phyloP scores from a whole-genome alignment of 352 stramenopile genomes.

The Globisporangium solare region DNA sequence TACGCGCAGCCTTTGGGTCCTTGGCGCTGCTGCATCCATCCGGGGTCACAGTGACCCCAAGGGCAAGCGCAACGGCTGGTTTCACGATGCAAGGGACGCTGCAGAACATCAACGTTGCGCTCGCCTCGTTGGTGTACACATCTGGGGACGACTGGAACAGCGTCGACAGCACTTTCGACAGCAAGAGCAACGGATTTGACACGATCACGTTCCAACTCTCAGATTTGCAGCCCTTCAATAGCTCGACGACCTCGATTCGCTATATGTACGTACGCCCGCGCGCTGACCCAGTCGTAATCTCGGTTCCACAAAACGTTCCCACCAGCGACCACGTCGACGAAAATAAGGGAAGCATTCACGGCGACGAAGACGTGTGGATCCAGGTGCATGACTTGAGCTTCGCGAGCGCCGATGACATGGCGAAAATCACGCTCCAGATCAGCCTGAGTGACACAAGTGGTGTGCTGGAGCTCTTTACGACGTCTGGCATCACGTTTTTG shows the following conservation, averaged over 20 bases:
- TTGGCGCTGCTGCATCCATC: constrained; percentile 25
- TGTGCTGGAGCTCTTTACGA: constrained; percentile 6
- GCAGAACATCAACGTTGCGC: constrained; percentile 33
- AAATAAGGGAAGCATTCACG: constrained; percentile 20
- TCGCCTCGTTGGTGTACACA: constrained; percentile 45
- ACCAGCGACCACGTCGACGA: constrained; percentile 27
- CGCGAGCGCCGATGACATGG: constrained; percentile 40
- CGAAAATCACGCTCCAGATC: constrained; percentile 21
- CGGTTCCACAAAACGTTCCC: constrained; percentile 17
- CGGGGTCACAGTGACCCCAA: constrained; percentile 1
- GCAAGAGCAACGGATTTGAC: constrained; percentile 30
- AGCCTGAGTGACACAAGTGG: constrained; percentile 8
- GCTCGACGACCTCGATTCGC: constrained; percentile 24
- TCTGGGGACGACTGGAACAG: constrained; percentile 70
- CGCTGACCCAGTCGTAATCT: constrained; percentile 28
- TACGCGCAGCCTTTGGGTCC: constrained; percentile 29
- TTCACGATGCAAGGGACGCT: constrained; percentile 35
- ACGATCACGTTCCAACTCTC: constrained; percentile 33
- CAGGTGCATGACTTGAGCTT: constrained; percentile 26
- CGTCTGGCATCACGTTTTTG: constrained; percentile 22
- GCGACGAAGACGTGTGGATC: constrained; percentile 47
- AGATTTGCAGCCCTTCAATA: constrained; percentile 34
- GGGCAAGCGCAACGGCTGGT: neutral
- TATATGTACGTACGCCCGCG: constrained; percentile 29
- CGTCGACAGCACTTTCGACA: constrained; percentile 21